Evolutionary conservation across 805 yeast genomes (phyloP).

Genomic region (Candida xyloterini): DNA sequence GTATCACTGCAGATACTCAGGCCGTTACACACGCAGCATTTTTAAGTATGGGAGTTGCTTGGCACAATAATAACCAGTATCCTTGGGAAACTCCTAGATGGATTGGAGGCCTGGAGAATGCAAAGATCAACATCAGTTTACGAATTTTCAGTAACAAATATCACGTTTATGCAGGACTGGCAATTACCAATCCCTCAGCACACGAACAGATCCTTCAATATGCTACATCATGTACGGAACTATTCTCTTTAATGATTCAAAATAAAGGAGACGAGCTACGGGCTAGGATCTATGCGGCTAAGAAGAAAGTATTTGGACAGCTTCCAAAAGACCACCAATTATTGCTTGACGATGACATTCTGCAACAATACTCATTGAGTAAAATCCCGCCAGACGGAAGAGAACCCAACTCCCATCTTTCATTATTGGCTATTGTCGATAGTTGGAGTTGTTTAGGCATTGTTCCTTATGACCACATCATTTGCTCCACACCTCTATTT

Average conservation of each 20-base stretch:
- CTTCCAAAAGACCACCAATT: conserved; percentile 53
- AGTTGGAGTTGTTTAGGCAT: conserved; percentile 85
- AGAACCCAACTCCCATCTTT: conserved; percentile 85
- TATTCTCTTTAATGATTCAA: conserved; percentile 80
- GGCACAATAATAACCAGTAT: conserved; percentile 78
- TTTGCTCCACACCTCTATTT: conserved; percentile 91
- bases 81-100: conserved; percentile 90
- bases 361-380: conserved; percentile 76
- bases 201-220: conserved; percentile 89
- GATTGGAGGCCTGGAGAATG: conserved; percentile 94
- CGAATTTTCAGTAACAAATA: conserved; percentile 91
- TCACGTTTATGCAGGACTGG: conserved; percentile 98
- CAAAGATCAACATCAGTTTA: conserved; percentile 88
- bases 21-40: conserved; percentile 99
- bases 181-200: conserved; percentile 93
- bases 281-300: conserved; percentile 62
- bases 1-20: conserved; percentile 96
- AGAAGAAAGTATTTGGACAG: conserved; percentile 71
- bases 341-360: conserved; percentile 69
- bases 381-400: conserved; percentile 64
- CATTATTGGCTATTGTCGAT: conserved; percentile 87
- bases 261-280: conserved; percentile 56
- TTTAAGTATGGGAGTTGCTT: conserved; percentile 93
- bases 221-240: conserved; percentile 76
- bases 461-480: conserved; percentile 94